phyloP scores from a whole-genome alignment of 129 eudicot species.

The Rutidosis leptorrhynchoides region DNA sequence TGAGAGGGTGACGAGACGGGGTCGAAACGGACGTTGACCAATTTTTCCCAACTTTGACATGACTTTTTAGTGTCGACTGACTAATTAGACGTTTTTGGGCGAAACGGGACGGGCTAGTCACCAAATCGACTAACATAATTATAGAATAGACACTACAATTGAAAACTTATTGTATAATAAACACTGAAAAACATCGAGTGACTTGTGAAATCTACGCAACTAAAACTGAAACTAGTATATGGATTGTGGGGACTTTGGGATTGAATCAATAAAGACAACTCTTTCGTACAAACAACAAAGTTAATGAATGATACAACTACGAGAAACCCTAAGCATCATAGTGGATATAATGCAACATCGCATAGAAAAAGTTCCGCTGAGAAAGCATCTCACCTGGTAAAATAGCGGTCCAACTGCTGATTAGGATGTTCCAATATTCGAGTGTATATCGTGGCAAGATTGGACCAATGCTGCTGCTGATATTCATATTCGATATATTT shows the following conservation, averaged over 20 bases:
- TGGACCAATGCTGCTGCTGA: slow-evolving; percentile 82
- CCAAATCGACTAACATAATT: no score
- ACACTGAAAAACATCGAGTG: no score
- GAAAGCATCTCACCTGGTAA: slow-evolving; percentile 54
- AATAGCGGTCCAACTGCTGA: slow-evolving; percentile 96
- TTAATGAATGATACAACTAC: neutral
- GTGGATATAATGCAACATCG: neutral
- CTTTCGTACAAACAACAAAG: neutral
- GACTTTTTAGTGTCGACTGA: no score
- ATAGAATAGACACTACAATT: no score
- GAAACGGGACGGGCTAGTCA: no score
- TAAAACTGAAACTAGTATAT: neutral
- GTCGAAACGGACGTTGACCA: no score
- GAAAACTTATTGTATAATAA: no score
- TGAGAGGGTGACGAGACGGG: no score
- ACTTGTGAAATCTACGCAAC: neutral
- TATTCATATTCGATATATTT: slow-evolving; percentile 90
- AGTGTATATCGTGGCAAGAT: slow-evolving; percentile 79
- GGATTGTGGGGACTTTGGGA: neutral
- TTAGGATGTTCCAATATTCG: slow-evolving; percentile 86
- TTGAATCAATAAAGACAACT: neutral
- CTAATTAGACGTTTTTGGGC: no score
- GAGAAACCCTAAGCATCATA: neutral
- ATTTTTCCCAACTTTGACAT: no score
- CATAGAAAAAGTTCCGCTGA: neutral